Conservation (phyloP, 345 rosid genomes). For the Moricandia moricandioides region DNA sequence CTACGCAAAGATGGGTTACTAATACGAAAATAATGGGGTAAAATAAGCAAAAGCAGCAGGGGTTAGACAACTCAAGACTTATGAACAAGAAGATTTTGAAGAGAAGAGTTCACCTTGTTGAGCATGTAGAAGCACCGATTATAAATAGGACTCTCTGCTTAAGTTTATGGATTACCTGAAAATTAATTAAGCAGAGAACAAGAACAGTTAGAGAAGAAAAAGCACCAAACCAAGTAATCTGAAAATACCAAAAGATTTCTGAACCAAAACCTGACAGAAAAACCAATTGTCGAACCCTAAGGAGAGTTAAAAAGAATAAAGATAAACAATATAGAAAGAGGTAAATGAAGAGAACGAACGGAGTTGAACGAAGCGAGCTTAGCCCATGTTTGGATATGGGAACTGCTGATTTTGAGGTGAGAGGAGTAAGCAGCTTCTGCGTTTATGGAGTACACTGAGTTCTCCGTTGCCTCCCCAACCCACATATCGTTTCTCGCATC, state of each 20-base stretch:
- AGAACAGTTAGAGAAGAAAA: neutral
- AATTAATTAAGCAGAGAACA: neutral
- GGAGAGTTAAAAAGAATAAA: neutral
- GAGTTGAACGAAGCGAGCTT: slow-evolving; percentile 46
- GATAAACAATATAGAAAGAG: slow-evolving; percentile 4
- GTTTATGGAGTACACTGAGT: slow-evolving; percentile 56
- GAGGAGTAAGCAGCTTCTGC: slow-evolving; percentile 47
- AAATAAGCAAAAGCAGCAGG: neutral
- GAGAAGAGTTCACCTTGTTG: slow-evolving; percentile 7
- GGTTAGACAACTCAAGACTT: neutral
- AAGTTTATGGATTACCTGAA: slow-evolving; percentile 57
- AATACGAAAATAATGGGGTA: neutral
- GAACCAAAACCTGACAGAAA: neutral
- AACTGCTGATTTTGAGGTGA: slow-evolving; percentile 63
- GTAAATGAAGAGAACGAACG: slow-evolving; percentile 38
- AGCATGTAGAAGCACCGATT: slow-evolving; percentile 36
- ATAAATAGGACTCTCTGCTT: slow-evolving; percentile 56
- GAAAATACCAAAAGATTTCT: neutral
- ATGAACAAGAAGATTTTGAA: neutral
- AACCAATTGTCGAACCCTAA: neutral
- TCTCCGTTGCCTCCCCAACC: slow-evolving; percentile 87
- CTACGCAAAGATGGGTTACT: neutral
- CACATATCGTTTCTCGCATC: slow-evolving; percentile 66
- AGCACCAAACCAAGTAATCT: neutral
- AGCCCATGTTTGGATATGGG: slow-evolving; percentile 61